Evolutionary conservation across 495 filamentous ascomycete species (phyloP), one percentile per base, ranked within the genome.

Genomic region (Oleoguttula mirabilis): DNA sequence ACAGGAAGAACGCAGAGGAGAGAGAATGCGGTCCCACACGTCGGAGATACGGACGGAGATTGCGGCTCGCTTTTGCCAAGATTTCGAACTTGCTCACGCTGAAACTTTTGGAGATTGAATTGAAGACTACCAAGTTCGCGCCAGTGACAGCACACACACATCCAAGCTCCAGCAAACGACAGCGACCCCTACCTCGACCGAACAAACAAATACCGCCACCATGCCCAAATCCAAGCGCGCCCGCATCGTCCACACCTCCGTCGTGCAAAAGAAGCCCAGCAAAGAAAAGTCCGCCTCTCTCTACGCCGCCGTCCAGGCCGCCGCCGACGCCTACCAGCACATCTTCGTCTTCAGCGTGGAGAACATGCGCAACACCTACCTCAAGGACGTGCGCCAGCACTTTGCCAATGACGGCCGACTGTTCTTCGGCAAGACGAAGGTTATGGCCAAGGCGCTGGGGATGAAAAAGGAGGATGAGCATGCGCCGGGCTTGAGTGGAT

Each of bases 361-460:
- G 57, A 96, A 98, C 71, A 98, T 98, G 90, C 85, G 90, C 52
- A 98, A 98, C 63, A 93, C 82, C 31, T 86, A 94, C 62, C 66
- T 98, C 60, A 96, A 96, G 67, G 77, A 84, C 57, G 84, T 96
- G 48, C 75, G 90, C 44, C 71, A 76, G 31, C 77, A 94, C 50
- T 76, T 96, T 43, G 67, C 70, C 38, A 84, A 93, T 62, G 83
- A 80, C 69, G 75, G 90, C 83, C 87, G 88, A 46, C 60, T 98
- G 59, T 95, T 95, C 75, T 95, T 95, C 63, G 90, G 90, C 61
- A 96, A 95, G 63, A 96, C 88, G 34, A 95, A 95, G 67, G 87
- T 95, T 56, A 96, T 94, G 82, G 80, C 84, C 44, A 80, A 84
- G 65, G 85, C 90, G 38, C 79, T 98, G 10, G 88, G 88, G 52